Percentiles rank a stretch among this genome's conserved stretches.
These are phyloP conservation scores for Phytopythium kandeliae DNA, from an alignment of 352 stramenopile genomes.

Conservation along the genomic window DNA sequence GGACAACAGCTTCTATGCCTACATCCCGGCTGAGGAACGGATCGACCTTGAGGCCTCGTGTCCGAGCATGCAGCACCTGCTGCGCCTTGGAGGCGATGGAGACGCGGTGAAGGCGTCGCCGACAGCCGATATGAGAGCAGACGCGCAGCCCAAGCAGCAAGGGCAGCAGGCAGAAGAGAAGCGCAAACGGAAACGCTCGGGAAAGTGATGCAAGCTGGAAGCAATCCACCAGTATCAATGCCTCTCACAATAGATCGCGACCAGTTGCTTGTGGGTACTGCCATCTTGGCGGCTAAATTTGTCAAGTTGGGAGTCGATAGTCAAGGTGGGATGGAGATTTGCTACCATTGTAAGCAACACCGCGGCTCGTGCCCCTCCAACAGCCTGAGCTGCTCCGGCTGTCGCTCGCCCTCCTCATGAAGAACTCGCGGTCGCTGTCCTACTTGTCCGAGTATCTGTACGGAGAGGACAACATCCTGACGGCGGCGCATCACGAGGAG, in stretches of 20 bases:
- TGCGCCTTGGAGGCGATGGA: constrained; percentile 25
- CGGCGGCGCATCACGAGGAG: constrained; percentile 39
- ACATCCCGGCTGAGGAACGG: constrained; percentile 66
- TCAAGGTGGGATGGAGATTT: too few relatives aligned
- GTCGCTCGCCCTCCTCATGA: constrained; percentile 23
- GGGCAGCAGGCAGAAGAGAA: constrained; percentile 12
- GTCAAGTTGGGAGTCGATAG: too few relatives aligned
- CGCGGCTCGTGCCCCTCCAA: background rate
- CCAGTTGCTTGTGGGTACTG: background rate
- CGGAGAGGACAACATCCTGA: constrained; percentile 55
- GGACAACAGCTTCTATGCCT: constrained; percentile 69
- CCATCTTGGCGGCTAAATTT: background rate
- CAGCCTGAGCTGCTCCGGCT: too few relatives aligned
- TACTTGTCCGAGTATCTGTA: constrained; percentile 67
- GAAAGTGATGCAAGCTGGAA: background rate
- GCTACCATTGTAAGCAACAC: background rate
- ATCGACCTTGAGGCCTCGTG: constrained; percentile 62
- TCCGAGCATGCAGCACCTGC: constrained; percentile 59
- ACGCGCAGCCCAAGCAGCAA: background rate
- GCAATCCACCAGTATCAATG: too few relatives aligned
- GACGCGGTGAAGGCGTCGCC: constrained; percentile 1
- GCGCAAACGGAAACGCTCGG: constrained; percentile 4
- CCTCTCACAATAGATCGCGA: background rate
- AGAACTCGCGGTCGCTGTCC: constrained; percentile 39
- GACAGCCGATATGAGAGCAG: too few relatives aligned